Conservation (phyloP, 2,329 filamentous ascomycete species). For the Penicillium sp. region DNA sequence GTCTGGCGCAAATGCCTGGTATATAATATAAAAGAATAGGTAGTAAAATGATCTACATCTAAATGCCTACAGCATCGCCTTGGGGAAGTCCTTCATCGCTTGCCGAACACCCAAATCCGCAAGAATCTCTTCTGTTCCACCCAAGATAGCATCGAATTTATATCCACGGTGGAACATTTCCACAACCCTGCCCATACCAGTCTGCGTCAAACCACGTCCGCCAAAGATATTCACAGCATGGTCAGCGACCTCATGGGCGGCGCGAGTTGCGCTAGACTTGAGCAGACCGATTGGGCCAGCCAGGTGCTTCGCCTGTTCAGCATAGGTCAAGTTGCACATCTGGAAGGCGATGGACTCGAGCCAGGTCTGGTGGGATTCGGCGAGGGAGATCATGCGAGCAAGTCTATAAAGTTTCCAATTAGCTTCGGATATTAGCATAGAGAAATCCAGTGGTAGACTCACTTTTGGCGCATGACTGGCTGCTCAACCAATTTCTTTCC, state of each 20-base stretch:
- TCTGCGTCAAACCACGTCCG: slow-evolving; percentile 75
- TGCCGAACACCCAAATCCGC: slow-evolving; percentile 80
- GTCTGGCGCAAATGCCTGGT: not conserved
- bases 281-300: slow-evolving; percentile 80
- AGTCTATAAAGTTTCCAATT: slow-evolving; percentile 49
- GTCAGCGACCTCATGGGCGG: slow-evolving; percentile 80
- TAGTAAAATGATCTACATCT: not conserved
- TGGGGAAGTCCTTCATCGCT: slow-evolving; percentile 81
- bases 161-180: slow-evolving; percentile 84
- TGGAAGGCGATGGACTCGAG: slow-evolving; percentile 82
- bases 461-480: slow-evolving; percentile 79
- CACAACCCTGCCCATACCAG: slow-evolving; percentile 77
- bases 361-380: slow-evolving; percentile 83
- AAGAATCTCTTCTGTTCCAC: slow-evolving; percentile 80
- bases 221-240: slow-evolving; percentile 85
- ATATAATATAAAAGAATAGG: not conserved
- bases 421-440: not conserved
- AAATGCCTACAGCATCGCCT: slow-evolving; percentile 67
- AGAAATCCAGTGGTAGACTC: slow-evolving; percentile 23
- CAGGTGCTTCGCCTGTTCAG: slow-evolving; percentile 70
- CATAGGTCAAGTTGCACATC: slow-evolving; percentile 83
- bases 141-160: slow-evolving; percentile 77
- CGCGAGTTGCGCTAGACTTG: slow-evolving; percentile 75
- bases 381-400: slow-evolving; percentile 81
- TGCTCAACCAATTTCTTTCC: slow-evolving; percentile 80